phyloP scores from a whole-genome alignment of 129 eudicot species.

The Centrapalus pauciflorus region DNA sequence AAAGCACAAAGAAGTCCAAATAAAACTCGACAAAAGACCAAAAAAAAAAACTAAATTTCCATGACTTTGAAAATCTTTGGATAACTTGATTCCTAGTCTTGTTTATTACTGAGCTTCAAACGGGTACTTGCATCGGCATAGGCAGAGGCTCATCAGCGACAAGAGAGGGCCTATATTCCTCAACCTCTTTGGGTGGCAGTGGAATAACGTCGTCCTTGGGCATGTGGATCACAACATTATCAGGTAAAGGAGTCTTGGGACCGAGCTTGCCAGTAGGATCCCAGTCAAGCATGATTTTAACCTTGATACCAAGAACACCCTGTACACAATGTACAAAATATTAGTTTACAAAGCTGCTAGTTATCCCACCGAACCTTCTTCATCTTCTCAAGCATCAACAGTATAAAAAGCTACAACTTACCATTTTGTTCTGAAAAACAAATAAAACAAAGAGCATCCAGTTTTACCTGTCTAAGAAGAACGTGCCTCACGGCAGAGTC shows the following conservation, averaged over 20 bases:
- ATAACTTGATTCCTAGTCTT: neutral
- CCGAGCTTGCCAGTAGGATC: constrained; percentile 62
- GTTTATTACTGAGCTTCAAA: neutral
- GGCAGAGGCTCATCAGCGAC: constrained; percentile 32
- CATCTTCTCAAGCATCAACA: too few relatives aligned
- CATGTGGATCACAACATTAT: constrained; percentile 41
- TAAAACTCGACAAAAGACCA: constrained; percentile 13
- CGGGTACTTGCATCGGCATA: constrained; percentile 9
- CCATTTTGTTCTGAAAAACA: too few relatives aligned
- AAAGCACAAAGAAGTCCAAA: neutral
- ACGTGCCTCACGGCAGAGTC: constrained; percentile 73
- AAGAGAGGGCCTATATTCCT: constrained; percentile 27
- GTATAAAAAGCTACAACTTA: too few relatives aligned
- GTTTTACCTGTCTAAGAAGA: constrained; percentile 57
- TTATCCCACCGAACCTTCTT: too few relatives aligned
- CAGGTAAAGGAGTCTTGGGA: constrained; percentile 59
- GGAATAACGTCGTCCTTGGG: constrained; percentile 41
- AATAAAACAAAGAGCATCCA: too few relatives aligned
- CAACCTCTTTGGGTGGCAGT: constrained; percentile 34
- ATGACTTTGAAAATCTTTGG: neutral
- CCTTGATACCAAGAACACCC: constrained; percentile 72
- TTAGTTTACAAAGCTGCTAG: neutral
- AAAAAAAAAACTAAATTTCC: neutral
- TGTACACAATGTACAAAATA: neutral
- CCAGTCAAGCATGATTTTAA: constrained; percentile 62